Evolutionary conservation across 2,329 filamentous ascomycete species (phyloP).

Genomic region (Fusarium agapanthi): DNA sequence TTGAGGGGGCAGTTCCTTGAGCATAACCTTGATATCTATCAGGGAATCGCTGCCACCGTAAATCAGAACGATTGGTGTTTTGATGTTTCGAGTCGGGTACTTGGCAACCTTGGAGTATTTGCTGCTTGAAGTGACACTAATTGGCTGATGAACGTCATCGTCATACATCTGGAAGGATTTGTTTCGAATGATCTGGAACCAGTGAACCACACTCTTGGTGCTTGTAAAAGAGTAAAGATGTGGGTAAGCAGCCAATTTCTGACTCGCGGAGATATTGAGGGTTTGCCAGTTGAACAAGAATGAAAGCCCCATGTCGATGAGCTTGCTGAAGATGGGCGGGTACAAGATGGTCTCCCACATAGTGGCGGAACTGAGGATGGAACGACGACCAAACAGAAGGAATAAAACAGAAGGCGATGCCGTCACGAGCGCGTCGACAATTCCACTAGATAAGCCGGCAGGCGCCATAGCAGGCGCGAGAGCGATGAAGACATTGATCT

Average conservation of each 20-base stretch:
- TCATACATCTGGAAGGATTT: conserved; percentile 99
- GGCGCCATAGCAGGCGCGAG: conserved; percentile 97
- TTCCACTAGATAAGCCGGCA: conserved; percentile 85
- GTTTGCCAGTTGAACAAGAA: conserved; percentile 93
- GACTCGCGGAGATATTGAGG: conserved; percentile 81
- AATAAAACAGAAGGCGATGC: conserved; percentile 92
- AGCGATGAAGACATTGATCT: conserved; percentile 95
- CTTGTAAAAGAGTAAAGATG: conserved; percentile 97
- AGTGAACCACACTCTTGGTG: conserved; percentile 96
- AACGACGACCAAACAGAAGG: conserved; percentile 89
- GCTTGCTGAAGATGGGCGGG: conserved; percentile 87
- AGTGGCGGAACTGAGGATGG: conserved; percentile 89
- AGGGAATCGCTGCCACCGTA: conserved; percentile 95
- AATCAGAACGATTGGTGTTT: conserved; percentile 90
- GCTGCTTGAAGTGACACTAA: conserved; percentile 73
- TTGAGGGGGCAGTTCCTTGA: conserved; percentile 83
- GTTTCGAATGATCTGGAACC: conserved; percentile 99
- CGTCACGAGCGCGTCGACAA: conserved; percentile 93
- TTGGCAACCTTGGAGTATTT: conserved; percentile 97
- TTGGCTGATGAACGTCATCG: conserved; percentile 84
- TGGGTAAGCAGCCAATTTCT: conserved; percentile 95
- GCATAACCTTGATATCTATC: conserved; percentile 92
- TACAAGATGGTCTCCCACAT: conserved; percentile 99
- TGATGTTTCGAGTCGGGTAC: conserved; percentile 97
- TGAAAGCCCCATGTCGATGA: conserved; percentile 82